Conservation (phyloP, 2,329 filamentous ascomycete species). For the Colletotrichum sublineola region DNA sequence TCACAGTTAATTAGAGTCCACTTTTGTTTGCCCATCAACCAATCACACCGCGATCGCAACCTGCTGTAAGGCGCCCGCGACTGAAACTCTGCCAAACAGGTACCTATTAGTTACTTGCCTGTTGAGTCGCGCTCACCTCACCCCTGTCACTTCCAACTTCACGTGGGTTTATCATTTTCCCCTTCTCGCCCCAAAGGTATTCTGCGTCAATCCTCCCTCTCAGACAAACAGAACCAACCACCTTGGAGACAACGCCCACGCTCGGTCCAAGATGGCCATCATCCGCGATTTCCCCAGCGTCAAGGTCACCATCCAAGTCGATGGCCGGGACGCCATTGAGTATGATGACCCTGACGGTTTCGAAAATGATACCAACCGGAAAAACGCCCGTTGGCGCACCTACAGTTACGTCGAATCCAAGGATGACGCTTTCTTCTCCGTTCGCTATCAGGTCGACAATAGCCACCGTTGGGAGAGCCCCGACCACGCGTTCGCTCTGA, state of each 20-base stretch:
- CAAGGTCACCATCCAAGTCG: conserved; percentile 45
- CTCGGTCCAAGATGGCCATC: conserved; percentile 45
- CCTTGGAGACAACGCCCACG: not conserved
- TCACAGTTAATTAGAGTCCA: not conserved
- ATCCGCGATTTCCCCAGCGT: conserved; percentile 44
- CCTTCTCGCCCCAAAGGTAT: not conserved
- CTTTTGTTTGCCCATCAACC: not conserved
- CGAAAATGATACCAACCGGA: conserved; percentile 7
- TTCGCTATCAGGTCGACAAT: conserved; percentile 38
- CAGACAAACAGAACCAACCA: not conserved
- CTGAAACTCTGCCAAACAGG: not conserved
- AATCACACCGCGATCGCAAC: conserved; percentile 17
- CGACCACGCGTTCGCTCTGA: conserved; percentile 39
- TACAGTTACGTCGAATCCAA: conserved; percentile 44
- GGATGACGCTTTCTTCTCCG: conserved; percentile 42
- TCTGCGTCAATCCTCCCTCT: not conserved
- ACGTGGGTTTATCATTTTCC: conserved; percentile 2
- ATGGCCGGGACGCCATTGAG: conserved; percentile 43
- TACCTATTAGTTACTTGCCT: not conserved
- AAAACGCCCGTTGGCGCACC: conserved; percentile 6
- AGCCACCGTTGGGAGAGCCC: conserved; percentile 33
- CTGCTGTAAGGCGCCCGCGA: not conserved
- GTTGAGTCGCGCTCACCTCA: not conserved
- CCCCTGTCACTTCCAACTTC: conserved; percentile 5
- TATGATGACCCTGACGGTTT: conserved; percentile 41